Percentiles rank a stretch among this genome's conserved stretches.
Evolutionary conservation across 257 asterid genomes (phyloP).

Genomic region (Scutellaria baicalensis): DNA sequence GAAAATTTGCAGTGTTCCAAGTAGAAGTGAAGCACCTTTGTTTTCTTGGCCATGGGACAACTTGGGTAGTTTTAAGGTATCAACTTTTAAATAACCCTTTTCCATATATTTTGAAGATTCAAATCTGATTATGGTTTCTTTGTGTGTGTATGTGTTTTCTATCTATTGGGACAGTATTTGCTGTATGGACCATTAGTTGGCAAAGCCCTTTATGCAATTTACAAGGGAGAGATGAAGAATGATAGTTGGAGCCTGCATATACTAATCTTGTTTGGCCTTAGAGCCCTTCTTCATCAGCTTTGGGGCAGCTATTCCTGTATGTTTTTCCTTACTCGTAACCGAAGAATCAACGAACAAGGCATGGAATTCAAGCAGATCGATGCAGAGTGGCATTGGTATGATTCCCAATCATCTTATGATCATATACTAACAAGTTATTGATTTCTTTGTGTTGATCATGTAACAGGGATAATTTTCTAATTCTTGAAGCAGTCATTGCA

Average conservation of each 20-base stretch:
- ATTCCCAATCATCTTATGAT: background rate
- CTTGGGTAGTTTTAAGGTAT: slow-evolving; percentile 60
- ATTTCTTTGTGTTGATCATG: background rate
- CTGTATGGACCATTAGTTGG: slow-evolving; percentile 65
- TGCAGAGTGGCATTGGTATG: slow-evolving; percentile 88
- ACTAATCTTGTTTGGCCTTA: slow-evolving; percentile 47
- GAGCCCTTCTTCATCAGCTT: slow-evolving; percentile 64
- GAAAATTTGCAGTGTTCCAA: slow-evolving; percentile 12
- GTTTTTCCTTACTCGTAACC: slow-evolving; percentile 50
- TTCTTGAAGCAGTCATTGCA: slow-evolving; percentile 59
- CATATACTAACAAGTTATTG: background rate
- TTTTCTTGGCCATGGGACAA: slow-evolving; percentile 94
- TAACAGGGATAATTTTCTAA: slow-evolving; percentile 82
- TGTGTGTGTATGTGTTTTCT: background rate
- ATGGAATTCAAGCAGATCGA: slow-evolving; percentile 71
- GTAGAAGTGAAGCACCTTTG: slow-evolving; percentile 39
- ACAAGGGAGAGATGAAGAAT: slow-evolving; percentile 32
- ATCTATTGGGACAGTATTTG: slow-evolving; percentile 41
- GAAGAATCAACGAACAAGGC: slow-evolving; percentile 53
- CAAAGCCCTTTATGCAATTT: slow-evolving; percentile 36
- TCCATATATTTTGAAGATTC: background rate
- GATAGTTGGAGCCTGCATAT: slow-evolving; percentile 61
- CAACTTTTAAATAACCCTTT: background rate
- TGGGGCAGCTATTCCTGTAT: slow-evolving; percentile 48
- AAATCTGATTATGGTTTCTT: slow-evolving; percentile 9